Evolutionary conservation across 768 basidiomycete species (phyloP), one percentile per base, ranked within the genome.

Genomic region (Collybia nuda): DNA sequence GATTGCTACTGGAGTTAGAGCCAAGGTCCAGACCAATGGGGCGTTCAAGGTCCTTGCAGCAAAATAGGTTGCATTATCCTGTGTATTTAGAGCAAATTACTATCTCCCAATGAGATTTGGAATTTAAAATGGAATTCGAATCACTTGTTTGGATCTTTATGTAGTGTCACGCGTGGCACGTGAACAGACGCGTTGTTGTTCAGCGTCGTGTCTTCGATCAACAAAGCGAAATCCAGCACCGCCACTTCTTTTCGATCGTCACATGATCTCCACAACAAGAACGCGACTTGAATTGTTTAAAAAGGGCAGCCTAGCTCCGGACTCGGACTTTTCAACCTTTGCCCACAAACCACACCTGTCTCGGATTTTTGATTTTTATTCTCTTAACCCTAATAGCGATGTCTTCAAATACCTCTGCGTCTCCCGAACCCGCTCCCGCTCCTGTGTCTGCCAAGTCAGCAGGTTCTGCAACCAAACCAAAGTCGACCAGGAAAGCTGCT

Each of bases 21-120:
- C 75, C 1, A 70, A 61, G 47, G 84, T 85, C 51, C 75, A 80
- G 66, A 77, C 82, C 21, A 89, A 88, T 60, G 88, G 88, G 0
- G 76, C 86, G 6, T 88, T 91, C 67, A 64, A 69, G 48, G 56
- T 72, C n/a, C 52, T 70, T 53, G 40, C 32, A 15, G 14, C 23
- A 6, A n/a, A 44, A 29, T 44, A 47, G 32, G 46, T 3, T 32
- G 24, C 44, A 45, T 48, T 36, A 42, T 21, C 24, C n/a, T 36
- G 39, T 51, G 28, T 51, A 36, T 4, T 44, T 46, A 26, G n/a
- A 39, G 19, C 12, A 29, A 32, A 39, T 39, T 29, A 18, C 29
- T 17, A 39, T 39, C 17, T 7, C 11, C 2, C 12, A 23, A 45
- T 18, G 22, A 14, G 32, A 11, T 28, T 28, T 38, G n/a, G n/a